Conservation (phyloP, 768 basidiomycete genomes). For the Lactifluus echinatus region DNA sequence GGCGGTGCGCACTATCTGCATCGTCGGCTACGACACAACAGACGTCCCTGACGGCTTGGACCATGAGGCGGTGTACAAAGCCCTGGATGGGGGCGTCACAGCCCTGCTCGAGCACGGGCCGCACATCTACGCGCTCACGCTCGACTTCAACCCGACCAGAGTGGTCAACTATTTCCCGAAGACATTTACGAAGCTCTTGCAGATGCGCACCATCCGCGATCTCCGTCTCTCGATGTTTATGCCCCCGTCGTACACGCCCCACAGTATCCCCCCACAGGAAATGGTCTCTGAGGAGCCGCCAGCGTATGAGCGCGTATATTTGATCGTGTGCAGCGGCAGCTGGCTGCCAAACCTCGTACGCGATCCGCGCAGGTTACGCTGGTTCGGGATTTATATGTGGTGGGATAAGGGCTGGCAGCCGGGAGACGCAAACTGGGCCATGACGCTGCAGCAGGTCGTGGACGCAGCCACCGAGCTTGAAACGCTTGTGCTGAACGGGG, state of each 20-base stretch:
- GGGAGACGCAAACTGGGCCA: neutral
- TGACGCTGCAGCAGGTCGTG: neutral
- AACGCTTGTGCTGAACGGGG: conserved; percentile 3
- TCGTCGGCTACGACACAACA: neutral
- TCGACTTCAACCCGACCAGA: neutral
- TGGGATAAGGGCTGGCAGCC: neutral
- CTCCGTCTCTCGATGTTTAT: neutral
- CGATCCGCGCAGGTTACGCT: conserved; percentile 9
- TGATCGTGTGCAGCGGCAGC: neutral
- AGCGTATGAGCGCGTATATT: neutral
- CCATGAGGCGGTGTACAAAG: neutral
- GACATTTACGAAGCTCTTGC: neutral
- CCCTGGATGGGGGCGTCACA: neutral
- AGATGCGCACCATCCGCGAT: conserved; percentile 6
- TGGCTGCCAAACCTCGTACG: conserved; percentile 3
- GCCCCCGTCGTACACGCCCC: neutral
- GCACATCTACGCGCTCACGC: neutral
- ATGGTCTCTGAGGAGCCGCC: neutral
- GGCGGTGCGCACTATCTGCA: conserved; percentile 6
- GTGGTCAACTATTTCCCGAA: neutral
- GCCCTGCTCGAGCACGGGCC: neutral
- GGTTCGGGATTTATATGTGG: neutral
- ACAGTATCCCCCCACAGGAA: neutral
- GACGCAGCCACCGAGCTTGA: conserved; percentile 5
- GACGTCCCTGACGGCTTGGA: neutral